These are phyloP conservation scores for Withania somnifera DNA, from an alignment of 305 asterid genomes.

Conservation along the genomic window DNA sequence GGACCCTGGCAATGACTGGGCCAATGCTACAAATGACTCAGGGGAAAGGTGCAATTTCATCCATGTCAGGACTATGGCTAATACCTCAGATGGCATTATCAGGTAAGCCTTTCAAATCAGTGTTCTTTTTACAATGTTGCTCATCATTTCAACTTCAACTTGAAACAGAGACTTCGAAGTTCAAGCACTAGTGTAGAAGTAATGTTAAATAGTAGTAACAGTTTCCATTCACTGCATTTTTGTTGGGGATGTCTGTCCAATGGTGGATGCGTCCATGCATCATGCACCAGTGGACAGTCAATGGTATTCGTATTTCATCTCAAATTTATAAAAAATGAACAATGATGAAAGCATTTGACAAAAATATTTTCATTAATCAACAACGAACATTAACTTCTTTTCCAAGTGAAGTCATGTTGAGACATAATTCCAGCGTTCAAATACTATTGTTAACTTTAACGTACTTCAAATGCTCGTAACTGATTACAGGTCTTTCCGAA, in stretches of 20 bases:
- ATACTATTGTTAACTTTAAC: neutral
- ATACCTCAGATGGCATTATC: conserved; percentile 35
- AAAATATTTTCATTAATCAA: conserved; percentile 15
- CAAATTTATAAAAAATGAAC: conserved; percentile 35
- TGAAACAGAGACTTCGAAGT: neutral
- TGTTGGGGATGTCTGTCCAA: neutral
- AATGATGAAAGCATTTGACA: conserved; percentile 19
- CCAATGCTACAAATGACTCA: conserved; percentile 31
- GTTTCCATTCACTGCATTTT: neutral
- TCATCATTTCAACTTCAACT: neutral
- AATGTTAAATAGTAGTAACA: neutral
- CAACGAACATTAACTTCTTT: neutral
- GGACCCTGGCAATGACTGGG: conserved; percentile 19
- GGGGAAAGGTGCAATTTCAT: conserved; percentile 22
- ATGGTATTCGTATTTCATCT: conserved; percentile 54
- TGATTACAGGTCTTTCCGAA: conserved; percentile 31
- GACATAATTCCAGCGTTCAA: neutral
- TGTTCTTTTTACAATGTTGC: neutral
- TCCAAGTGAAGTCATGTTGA: neutral
- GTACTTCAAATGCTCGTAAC: neutral
- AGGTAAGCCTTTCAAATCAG: neutral
- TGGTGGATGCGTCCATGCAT: neutral
- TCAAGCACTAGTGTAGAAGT: neutral
- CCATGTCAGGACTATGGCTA: conserved; percentile 44
- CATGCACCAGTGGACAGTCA: conserved; percentile 26